These are phyloP conservation scores for Aspergillus ellipticus DNA, from an alignment of 495 filamentous ascomycete species.

Conservation along the genomic window DNA sequence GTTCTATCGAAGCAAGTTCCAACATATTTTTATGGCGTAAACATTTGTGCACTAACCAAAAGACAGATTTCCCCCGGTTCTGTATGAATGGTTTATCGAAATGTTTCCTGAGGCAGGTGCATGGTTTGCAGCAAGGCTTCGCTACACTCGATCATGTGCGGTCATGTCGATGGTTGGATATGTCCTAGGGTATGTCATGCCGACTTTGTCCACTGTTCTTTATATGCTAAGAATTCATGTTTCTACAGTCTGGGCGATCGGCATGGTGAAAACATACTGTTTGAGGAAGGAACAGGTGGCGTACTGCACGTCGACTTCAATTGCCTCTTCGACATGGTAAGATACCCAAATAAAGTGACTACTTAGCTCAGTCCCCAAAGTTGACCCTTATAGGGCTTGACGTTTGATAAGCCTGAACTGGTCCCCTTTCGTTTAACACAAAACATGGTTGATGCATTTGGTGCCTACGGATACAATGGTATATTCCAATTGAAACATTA, in stretches of 20 bases:
- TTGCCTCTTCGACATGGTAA: conserved; percentile 92
- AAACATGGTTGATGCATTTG: conserved; percentile 97
- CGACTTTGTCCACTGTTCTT: background rate
- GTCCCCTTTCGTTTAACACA: conserved; percentile 98
- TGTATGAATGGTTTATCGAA: conserved; percentile 92
- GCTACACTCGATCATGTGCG: conserved; percentile 88
- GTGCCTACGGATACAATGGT: conserved; percentile 83
- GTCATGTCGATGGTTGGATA: conserved; percentile 98
- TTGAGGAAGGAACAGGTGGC: conserved; percentile 91
- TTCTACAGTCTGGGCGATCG: conserved; percentile 72
- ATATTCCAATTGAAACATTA: background rate
- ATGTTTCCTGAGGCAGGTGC: conserved; percentile 88
- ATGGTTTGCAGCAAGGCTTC: conserved; percentile 88
- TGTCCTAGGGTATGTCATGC: conserved; percentile 64
- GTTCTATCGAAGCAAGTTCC: conserved; percentile 48
- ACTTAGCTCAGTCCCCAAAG: background rate
- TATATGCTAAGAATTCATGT: background rate
- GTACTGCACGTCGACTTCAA: conserved; percentile 99
- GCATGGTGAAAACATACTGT: conserved; percentile 96
- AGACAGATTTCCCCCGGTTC: conserved; percentile 68
- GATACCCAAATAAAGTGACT: background rate
- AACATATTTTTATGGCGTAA: background rate
- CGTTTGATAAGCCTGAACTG: conserved; percentile 88
- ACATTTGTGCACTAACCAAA: conserved; percentile 11
- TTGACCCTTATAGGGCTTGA: conserved; percentile 56